Conservation (phyloP, 306 rosid genomes). For the Heteromeles arbutifolia region DNA sequence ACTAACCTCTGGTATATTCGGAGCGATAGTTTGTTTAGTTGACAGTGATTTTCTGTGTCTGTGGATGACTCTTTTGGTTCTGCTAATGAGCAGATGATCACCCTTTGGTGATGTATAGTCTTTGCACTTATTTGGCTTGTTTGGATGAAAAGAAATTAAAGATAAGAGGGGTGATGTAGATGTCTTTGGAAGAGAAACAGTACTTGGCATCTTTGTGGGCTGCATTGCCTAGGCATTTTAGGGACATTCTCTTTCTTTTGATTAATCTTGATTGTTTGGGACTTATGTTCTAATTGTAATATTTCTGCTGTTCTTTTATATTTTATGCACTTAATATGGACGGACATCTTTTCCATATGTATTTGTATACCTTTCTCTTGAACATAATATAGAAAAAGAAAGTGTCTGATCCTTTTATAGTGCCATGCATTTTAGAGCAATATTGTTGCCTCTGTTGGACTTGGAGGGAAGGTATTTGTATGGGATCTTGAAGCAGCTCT, state of each 20-base stretch:
- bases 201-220: not conserved
- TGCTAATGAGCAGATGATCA: not conserved
- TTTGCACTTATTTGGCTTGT: not conserved
- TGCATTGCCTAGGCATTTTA: not conserved
- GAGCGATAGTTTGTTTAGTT: too few relatives aligned
- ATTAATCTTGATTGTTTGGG: not conserved
- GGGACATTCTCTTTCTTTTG: not conserved
- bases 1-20: too few relatives aligned
- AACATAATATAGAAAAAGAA: constrained; percentile 12
- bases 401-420: constrained; percentile 78
- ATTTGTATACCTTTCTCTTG: not conserved
- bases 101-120: not conserved
- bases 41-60: not conserved
- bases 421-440: constrained; percentile 98
- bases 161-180: not conserved
- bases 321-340: not conserved
- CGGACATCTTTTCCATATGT: not conserved
- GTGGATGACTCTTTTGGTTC: not conserved
- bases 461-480: constrained; percentile 98
- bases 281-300: not conserved
- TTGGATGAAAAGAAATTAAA: not conserved
- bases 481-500: constrained; percentile 96
- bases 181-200: not conserved
- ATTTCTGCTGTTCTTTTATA: not conserved
- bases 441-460: constrained; percentile 99